Conservation (phyloP, 495 filamentous ascomycete genomes). For the Hypoxylon fragiforme region DNA sequence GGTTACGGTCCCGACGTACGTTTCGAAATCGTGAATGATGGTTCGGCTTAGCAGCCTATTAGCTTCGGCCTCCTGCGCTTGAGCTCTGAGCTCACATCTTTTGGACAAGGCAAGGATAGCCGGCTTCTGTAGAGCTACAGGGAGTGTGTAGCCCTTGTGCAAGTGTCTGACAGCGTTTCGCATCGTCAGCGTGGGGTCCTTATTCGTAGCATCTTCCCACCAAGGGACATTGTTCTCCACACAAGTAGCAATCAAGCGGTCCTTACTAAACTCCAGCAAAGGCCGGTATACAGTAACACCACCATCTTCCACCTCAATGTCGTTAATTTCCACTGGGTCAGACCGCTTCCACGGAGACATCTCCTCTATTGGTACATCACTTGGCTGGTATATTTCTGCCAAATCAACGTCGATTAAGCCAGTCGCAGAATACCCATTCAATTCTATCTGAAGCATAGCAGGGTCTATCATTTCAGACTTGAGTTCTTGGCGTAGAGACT, state of each 20-base stretch:
- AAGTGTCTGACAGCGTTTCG: slow-evolving; percentile 81
- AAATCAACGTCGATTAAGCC: slow-evolving; percentile 31
- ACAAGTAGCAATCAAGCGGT: slow-evolving; percentile 73
- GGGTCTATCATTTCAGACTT: slow-evolving; percentile 12
- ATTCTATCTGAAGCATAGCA: slow-evolving; percentile 5
- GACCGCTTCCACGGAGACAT: slow-evolving; percentile 10
- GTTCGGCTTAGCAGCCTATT: slow-evolving; percentile 35
- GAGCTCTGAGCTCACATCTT: slow-evolving; percentile 38
- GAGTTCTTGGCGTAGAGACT: slow-evolving; percentile 27
- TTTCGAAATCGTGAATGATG: slow-evolving; percentile 45
- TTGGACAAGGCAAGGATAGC: slow-evolving; percentile 62
- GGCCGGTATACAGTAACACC: slow-evolving; percentile 76
- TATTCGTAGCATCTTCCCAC: slow-evolving; percentile 87
- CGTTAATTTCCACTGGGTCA: slow-evolving; percentile 6
- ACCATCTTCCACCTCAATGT: slow-evolving; percentile 60
- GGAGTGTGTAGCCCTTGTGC: slow-evolving; percentile 59
- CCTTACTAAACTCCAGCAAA: slow-evolving; percentile 73
- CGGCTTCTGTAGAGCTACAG: slow-evolving; percentile 66
- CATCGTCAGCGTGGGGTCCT: slow-evolving; percentile 71
- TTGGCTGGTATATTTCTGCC: slow-evolving; percentile 17
- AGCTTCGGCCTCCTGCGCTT: slow-evolving; percentile 41
- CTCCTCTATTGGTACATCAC: too few relatives aligned
- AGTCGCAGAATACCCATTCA: slow-evolving; percentile 10
- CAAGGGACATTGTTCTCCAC: slow-evolving; percentile 63
- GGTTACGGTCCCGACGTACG: slow-evolving; percentile 44